Evolutionary conservation across 495 filamentous ascomycete genomes (phyloP).

Genomic region (Talaromyces proteolyticus): DNA sequence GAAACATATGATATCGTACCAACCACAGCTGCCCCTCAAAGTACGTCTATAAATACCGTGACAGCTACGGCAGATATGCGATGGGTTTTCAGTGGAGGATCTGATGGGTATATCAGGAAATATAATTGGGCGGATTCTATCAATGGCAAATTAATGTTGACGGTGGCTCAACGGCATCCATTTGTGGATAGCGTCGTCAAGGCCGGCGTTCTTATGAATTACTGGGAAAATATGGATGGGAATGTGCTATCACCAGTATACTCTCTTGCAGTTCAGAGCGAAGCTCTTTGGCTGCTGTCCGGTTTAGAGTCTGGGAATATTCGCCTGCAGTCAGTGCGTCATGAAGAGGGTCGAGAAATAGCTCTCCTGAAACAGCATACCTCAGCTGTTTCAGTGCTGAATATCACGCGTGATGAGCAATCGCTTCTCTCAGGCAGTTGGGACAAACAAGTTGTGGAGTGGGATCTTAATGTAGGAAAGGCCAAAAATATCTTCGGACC

Average conservation of each 20-base stretch:
- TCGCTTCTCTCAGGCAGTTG: constrained; percentile 90
- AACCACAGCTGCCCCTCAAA: constrained; percentile 92
- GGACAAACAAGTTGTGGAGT: constrained; percentile 91
- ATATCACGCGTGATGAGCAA: constrained; percentile 75
- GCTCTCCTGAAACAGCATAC: constrained; percentile 75
- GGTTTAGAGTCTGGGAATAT: constrained; percentile 88
- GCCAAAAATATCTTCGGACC: constrained; percentile 67
- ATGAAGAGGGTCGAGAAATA: constrained; percentile 90
- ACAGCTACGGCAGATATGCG: constrained; percentile 90
- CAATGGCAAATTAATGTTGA: constrained; percentile 89
- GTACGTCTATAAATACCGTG: constrained; percentile 91
- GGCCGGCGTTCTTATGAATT: constrained; percentile 85
- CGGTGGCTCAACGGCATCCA: constrained; percentile 91
- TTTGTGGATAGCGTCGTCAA: constrained; percentile 98
- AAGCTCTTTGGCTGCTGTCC: constrained; percentile 85
- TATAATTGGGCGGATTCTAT: constrained; percentile 94
- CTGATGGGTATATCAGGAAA: constrained; percentile 90
- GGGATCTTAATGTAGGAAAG: constrained; percentile 89
- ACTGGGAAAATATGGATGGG: constrained; percentile 85
- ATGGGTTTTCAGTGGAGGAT: constrained; percentile 90
- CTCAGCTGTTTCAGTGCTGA: constrained; percentile 86
- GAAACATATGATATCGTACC: constrained; percentile 90
- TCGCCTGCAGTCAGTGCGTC: constrained; percentile 88
- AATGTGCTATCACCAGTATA: constrained; percentile 75
- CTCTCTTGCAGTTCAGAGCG: constrained; percentile 82